A percentile compares a stretch with the other conserved stretches of the same genome.
These are phyloP conservation scores for Metschnikowia continentalis DNA, from an alignment of 805 yeast species.

Conservation along the genomic window DNA sequence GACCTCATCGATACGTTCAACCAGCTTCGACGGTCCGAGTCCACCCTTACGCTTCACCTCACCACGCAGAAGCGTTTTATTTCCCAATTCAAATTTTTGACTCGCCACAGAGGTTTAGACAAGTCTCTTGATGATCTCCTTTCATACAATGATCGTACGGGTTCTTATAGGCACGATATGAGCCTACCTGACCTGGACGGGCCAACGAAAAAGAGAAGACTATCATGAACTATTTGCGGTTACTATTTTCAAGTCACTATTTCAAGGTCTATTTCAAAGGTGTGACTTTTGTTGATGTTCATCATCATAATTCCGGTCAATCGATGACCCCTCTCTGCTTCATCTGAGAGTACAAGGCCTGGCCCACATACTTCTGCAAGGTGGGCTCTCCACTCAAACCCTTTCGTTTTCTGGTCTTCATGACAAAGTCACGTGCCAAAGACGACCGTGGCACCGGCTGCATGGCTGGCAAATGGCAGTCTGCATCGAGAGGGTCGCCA, in stretches of 20 bases:
- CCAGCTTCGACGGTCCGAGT: conserved; percentile 5
- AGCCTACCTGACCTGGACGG: background rate
- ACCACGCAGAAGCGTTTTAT: conserved; percentile 24
- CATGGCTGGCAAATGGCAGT: conserved; percentile 59
- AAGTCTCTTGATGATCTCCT: conserved; percentile 18
- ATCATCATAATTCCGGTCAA: background rate
- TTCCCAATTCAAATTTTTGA: conserved; percentile 23
- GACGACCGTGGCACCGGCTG: conserved; percentile 68
- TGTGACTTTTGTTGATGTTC: no score
- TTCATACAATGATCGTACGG: background rate
- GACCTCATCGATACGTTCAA: conserved; percentile 21
- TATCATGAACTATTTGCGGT: background rate
- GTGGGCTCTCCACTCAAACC: conserved; percentile 68
- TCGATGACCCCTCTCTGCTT: conserved; percentile 41
- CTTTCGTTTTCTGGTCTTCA: conserved; percentile 85
- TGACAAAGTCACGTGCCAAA: conserved; percentile 81
- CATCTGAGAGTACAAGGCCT: conserved; percentile 51
- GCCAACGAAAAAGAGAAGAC: background rate
- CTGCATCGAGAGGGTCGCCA: conserved; percentile 83
- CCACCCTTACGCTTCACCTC: conserved; percentile 20
- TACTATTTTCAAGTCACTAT: no score
- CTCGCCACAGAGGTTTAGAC: conserved; percentile 19
- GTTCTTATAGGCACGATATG: background rate
- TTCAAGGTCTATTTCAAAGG: no score
- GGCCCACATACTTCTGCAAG: conserved; percentile 63